A percentile compares a stretch with the other conserved stretches of the same genome.
phyloP scores from a whole-genome alignment of 2,329 filamentous ascomycete species.

The Cyphellophora attinorum region DNA sequence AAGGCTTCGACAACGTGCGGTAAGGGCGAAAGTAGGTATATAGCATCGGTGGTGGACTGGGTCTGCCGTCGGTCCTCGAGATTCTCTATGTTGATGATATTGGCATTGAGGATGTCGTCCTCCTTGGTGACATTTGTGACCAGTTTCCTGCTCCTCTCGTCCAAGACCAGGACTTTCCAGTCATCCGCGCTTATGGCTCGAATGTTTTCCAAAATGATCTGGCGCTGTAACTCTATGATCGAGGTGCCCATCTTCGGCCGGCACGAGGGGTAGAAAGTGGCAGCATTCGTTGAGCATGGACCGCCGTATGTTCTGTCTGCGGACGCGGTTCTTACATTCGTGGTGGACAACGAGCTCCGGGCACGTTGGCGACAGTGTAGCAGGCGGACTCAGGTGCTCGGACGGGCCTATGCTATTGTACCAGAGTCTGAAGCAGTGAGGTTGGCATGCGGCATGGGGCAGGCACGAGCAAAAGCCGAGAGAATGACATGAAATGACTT shows the following conservation, averaged over 20 bases:
- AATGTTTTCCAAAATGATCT: conserved; percentile 18
- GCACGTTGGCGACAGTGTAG: no score
- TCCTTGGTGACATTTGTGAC: conserved; percentile 86
- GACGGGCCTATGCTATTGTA: no score
- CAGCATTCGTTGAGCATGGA: no score
- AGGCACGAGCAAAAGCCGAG: no score
- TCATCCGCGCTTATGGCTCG: conserved; percentile 21
- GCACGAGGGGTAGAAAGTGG: no score
- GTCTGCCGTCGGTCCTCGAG: conserved; percentile 77
- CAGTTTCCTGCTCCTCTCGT: conserved; percentile 72
- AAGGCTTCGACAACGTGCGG: conserved; percentile 87
- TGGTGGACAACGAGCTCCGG: no score
- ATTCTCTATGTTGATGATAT: conserved; percentile 91
- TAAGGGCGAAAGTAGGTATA: conserved; percentile 82
- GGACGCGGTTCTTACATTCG: no score
- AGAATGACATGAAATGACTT: no score
- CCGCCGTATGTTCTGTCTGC: no score
- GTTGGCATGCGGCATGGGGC: no score
- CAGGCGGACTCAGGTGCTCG: no score
- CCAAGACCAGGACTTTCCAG: conserved; percentile 96
- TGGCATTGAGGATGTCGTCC: conserved; percentile 94
- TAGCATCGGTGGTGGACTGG: conserved; percentile 85
- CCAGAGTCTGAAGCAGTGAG: no score
- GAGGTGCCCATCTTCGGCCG: conserved; percentile 70
- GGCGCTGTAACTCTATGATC: conserved; percentile 71